A percentile compares a stretch with the other conserved stretches of the same genome.
Evolutionary conservation across 495 filamentous ascomycete species (phyloP).

Genomic region (Bacidia gigantensis): DNA sequence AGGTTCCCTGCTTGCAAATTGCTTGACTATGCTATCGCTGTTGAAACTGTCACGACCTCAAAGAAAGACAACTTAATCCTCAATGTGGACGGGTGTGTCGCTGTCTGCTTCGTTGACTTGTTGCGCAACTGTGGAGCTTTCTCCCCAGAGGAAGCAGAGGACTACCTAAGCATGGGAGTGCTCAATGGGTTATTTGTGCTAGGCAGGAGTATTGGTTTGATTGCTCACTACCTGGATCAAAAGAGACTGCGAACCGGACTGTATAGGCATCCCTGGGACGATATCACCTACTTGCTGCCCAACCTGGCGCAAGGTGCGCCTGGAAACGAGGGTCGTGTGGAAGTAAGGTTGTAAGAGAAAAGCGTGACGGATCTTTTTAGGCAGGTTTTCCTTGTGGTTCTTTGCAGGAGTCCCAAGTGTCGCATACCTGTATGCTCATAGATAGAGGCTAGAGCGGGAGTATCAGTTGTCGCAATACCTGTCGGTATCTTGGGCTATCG

Average conservation of each 20-base stretch:
- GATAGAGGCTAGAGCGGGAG: not conserved
- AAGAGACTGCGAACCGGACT: conserved; percentile 96
- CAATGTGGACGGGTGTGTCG: conserved; percentile 95
- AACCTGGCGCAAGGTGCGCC: conserved; percentile 57
- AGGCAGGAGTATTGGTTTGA: conserved; percentile 89
- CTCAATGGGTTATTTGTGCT: conserved; percentile 98
- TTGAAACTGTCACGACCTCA: conserved; percentile 94
- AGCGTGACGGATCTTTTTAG: not conserved
- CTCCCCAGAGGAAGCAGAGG: conserved; percentile 41
- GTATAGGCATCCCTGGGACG: conserved; percentile 97
- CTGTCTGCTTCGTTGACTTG: conserved; percentile 96
- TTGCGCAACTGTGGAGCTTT: conserved; percentile 97
- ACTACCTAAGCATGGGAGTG: conserved; percentile 74
- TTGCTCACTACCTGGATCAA: conserved; percentile 98
- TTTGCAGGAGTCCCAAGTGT: not conserved
- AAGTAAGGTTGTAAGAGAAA: conserved; percentile 53
- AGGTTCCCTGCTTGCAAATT: conserved; percentile 94
- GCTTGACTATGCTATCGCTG: conserved; percentile 94
- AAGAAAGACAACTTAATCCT: conserved; percentile 99
- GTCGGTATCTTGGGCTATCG: too few species aligned
- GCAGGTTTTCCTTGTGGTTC: not conserved
- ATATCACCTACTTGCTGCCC: conserved; percentile 92
- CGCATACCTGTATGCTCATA: not conserved
- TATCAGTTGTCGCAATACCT: not conserved
- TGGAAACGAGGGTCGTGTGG: conserved; percentile 77